Conservation (phyloP, 2,329 filamentous ascomycete species). For the Alternaria metachromatica region DNA sequence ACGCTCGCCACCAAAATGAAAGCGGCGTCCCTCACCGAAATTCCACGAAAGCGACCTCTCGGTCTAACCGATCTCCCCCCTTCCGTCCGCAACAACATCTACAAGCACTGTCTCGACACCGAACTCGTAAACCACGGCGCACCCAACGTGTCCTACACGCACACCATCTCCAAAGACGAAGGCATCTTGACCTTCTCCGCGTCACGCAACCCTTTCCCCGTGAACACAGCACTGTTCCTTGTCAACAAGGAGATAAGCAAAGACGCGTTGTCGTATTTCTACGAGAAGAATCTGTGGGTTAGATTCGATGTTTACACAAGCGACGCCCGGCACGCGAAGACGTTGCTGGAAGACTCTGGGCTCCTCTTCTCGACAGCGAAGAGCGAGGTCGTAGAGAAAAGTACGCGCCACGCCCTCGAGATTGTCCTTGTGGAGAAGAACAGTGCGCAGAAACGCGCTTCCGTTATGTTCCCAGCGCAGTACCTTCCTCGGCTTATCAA, state of each 20-base stretch:
- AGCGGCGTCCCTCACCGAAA: conserved; percentile 14
- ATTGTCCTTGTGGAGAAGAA: conserved; percentile 38
- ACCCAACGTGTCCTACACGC: conserved; percentile 40
- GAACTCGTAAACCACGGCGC: conserved; percentile 41
- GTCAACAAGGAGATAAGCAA: conserved; percentile 33
- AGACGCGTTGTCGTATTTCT: conserved; percentile 38
- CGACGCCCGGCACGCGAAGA: conserved; percentile 41
- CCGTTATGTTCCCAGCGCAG: conserved; percentile 43
- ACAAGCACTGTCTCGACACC: conserved; percentile 42
- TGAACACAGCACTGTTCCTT: conserved; percentile 34
- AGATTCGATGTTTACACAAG: conserved; percentile 32
- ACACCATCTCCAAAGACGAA: conserved; percentile 26
- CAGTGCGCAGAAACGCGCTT: conserved; percentile 33
- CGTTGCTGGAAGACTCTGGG: conserved; percentile 41
- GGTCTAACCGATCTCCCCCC: conserved; percentile 35
- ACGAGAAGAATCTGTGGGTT: conserved; percentile 41
- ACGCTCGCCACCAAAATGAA: conserved; percentile 23
- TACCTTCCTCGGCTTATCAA: conserved; percentile 45
- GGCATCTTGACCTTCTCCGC: conserved; percentile 34
- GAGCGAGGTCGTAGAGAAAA: conserved; percentile 10
- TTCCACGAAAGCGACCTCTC: conserved; percentile 28
- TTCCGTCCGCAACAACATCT: conserved; percentile 42
- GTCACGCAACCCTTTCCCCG: conserved; percentile 37
- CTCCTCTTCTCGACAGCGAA: conserved; percentile 33
- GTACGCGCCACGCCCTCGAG: conserved; percentile 34